Conservation (phyloP, 768 basidiomycete species). For the Boletus tylopilopsis region DNA sequence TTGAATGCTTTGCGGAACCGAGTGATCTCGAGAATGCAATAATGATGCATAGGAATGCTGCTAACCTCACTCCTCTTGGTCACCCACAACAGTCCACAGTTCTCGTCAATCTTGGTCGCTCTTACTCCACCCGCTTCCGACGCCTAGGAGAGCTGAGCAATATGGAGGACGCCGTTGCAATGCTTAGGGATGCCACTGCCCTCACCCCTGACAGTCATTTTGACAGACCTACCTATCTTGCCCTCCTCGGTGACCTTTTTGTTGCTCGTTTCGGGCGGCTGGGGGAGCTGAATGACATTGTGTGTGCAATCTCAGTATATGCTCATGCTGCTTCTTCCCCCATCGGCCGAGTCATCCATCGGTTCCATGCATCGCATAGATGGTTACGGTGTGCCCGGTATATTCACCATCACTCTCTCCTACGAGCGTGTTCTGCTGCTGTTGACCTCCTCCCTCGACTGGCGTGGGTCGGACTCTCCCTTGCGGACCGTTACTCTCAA, state of each 20-base stretch:
- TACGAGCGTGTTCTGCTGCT: too few species aligned
- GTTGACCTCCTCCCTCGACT: too few species aligned
- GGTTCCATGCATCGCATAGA: too few species aligned
- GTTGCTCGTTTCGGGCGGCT: background rate
- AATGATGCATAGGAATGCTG: background rate
- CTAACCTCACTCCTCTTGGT: background rate
- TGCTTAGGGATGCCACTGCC: background rate
- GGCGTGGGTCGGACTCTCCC: too few species aligned
- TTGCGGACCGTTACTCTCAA: too few species aligned
- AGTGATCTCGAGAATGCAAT: background rate
- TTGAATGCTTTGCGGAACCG: background rate
- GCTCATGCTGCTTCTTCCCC: too few species aligned
- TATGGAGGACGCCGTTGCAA: background rate
- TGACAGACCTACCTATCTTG: background rate
- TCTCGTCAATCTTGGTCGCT: background rate
- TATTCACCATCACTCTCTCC: too few species aligned
- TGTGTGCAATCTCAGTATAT: conserved; percentile 1
- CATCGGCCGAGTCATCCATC: too few species aligned
- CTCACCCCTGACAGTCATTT: background rate
- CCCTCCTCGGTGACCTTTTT: background rate
- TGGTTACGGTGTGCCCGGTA: too few species aligned
- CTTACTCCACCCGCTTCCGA: background rate
- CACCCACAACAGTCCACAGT: background rate
- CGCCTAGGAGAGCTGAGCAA: background rate
- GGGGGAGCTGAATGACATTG: background rate